Conservation (phyloP, 2,329 filamentous ascomycete genomes). For the Aspergillus brasiliensis region DNA sequence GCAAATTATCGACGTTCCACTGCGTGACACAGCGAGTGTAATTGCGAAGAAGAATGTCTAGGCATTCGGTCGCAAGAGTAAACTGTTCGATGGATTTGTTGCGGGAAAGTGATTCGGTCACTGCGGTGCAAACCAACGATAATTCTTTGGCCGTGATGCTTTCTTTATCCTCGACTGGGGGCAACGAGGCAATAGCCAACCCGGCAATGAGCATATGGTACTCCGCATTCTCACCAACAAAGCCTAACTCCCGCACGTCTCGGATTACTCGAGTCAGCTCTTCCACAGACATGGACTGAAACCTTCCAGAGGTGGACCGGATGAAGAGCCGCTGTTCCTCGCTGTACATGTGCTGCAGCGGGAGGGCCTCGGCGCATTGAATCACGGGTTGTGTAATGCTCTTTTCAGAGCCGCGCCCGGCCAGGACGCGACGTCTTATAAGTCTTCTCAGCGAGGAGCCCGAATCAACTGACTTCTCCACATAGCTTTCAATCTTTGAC, state of each 20-base stretch:
- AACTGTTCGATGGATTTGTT: slow-evolving; percentile 42
- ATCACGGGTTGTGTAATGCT: slow-evolving; percentile 32
- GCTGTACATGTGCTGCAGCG: slow-evolving; percentile 39
- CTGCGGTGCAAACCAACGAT: slow-evolving; percentile 38
- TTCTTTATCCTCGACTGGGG: slow-evolving; percentile 42
- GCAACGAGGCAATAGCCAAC: slow-evolving; percentile 36
- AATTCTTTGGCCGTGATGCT: slow-evolving; percentile 37
- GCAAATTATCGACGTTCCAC: slow-evolving; percentile 48
- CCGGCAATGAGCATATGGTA: slow-evolving; percentile 41
- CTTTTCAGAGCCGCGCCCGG: slow-evolving; percentile 30
- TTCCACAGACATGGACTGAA: slow-evolving; percentile 36
- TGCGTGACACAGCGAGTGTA: slow-evolving; percentile 47
- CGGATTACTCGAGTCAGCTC: slow-evolving; percentile 33
- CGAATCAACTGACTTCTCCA: slow-evolving; percentile 37
- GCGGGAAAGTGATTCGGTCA: slow-evolving; percentile 33
- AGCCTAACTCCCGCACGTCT: slow-evolving; percentile 34
- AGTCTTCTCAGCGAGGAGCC: slow-evolving; percentile 30
- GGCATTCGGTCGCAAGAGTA: slow-evolving; percentile 42
- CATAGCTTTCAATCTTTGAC: slow-evolving; percentile 39
- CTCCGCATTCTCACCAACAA: slow-evolving; percentile 30
- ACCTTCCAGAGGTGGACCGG: slow-evolving; percentile 36
- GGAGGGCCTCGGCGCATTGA: slow-evolving; percentile 39
- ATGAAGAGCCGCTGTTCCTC: slow-evolving; percentile 43
- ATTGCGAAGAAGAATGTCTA: slow-evolving; percentile 42
- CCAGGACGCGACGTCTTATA: slow-evolving; percentile 39